Base-by-base conservation (phyloP, 2,329 filamentous ascomycete species). In the Pyrenophora teres region DNA sequence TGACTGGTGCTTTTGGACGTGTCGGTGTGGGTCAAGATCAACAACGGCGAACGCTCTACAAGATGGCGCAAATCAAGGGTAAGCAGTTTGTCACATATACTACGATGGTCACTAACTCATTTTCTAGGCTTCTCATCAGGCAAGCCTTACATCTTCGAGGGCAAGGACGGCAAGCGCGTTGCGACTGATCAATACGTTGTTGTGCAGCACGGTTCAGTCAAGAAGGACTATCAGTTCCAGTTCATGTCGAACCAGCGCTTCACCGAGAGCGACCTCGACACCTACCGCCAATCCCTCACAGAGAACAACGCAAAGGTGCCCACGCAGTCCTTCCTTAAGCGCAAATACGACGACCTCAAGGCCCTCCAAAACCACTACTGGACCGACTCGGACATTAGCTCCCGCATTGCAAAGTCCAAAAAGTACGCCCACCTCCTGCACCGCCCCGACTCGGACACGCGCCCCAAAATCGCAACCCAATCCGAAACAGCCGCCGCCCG, bases 21-120 rank as follows among this genome's bases (percentile, higher is more conserved):
- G 85, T 97, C 59, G 89, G 87, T 56, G 84, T 97, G 50, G 93
- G 92, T 0, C 82, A 87, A 10, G 88, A 95, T 68, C 81, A 86
- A 18, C 89, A 84, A 3, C 87, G 88, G 3, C 79, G 87, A 52
- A 88, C 89, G 56, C 83, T 90, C 59, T 99, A 99, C 74, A 88
- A 93, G 54, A 88, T 99, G 83, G 89, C 88, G 25, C 77, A 89
- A 54, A 92, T 99, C 69, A 96, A 94, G 77, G 86, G 91, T 91
- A 79, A 58, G 76, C 62, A 6, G 10, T 3, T 21, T 16, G 4
- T 39, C 40, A 19, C 33, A 6, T 31, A 1, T 41, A 4, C 23
- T 7, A 3, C 13, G 6, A 10, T 30, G 7, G 19, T 50, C 38
- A 52, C 69, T 77, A 62, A 74, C 48, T 4, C 38, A 7, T 31